phyloP scores from a whole-genome alignment of 768 basidiomycete species.

The Hortiboletus campestris region DNA sequence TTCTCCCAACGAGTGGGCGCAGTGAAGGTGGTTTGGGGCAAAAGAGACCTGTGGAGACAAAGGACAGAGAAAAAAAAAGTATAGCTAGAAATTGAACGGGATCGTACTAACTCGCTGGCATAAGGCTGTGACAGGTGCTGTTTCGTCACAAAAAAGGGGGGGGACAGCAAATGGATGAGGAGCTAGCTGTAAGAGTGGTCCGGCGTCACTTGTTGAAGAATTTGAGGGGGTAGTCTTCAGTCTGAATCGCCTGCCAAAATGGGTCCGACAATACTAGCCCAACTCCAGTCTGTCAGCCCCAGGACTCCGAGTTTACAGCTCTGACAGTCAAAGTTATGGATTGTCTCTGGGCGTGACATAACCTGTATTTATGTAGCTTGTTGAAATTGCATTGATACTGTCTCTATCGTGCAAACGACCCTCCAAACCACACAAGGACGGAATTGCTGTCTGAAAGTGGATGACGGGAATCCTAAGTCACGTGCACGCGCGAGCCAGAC shows the following conservation, averaged over 20 bases:
- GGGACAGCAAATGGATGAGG: background rate
- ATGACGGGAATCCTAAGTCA: no score
- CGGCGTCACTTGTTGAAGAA: constrained; percentile 32
- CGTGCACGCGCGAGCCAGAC: no score
- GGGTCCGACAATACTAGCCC: no score
- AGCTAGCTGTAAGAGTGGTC: background rate
- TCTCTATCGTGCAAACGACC: no score
- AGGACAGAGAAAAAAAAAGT: background rate
- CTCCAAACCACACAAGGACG: no score
- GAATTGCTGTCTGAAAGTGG: no score
- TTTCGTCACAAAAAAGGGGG: constrained; percentile 19
- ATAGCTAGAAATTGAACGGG: constrained; percentile 2
- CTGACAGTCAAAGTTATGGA: no score
- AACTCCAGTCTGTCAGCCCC: no score
- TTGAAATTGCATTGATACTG: no score
- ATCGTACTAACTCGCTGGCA: constrained; percentile 9
- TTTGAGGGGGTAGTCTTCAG: constrained; percentile 48
- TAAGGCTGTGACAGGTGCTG: constrained; percentile 13
- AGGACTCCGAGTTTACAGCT: no score
- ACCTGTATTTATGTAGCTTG: no score
- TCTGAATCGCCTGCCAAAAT: constrained; percentile 69
- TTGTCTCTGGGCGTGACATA: no score
- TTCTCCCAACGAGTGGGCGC: constrained; percentile 11
- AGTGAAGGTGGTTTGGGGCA: background rate
- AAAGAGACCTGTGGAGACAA: constrained; percentile 10